Evolutionary conservation across 257 asterid genomes (phyloP), one percentile per base, ranked within the genome.

Genomic region (Solanum pennellii): DNA sequence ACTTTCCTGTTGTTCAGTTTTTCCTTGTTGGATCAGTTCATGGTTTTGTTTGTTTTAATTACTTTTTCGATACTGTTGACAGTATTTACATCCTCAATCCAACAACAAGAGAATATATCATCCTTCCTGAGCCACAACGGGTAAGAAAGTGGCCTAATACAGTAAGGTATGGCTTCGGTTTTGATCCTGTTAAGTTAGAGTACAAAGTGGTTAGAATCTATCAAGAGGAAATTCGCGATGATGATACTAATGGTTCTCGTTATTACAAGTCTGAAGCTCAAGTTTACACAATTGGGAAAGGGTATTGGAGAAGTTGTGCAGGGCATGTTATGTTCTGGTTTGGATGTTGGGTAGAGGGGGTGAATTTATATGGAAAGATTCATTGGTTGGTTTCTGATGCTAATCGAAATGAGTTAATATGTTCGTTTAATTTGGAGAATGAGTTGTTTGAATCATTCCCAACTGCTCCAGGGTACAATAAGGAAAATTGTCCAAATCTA

Each of bases 341-440:
- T 69, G 85, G 89, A 49, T 83, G 94, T 39, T 35, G 86, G 3
- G 4, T 74, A 6, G 16, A 74, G 1, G 96, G 94, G 10, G 41
- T 91, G 23, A 90, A 89, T 44, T 42, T 91, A 60, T 76, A 87
- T 14, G 92, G 92, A 1, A 91, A 89, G 35, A 87, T 93, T 23
- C 97, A 93, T 42, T 94, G 97, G 95, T 82, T 92, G 86, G 86
- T 92, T 20, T 41, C 35, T 23, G 94, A 94, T 88, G 83, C 87
- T 39, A 76, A 87, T 41, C 1, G 7, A 37, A 37, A 37, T 37
- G 39, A 37, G 39, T 5, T 37, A 1, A 37, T 37, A 37, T 37
- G 39, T 6, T 37, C 39, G 39, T 37, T 37, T 37, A 6, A 37
- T 37, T 37, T 6, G 39, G 39, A 37, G 39, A 37, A 6, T 37